Conservation (phyloP, 1,284 basidiomycete genomes). For the Fomitopsis palustris region DNA sequence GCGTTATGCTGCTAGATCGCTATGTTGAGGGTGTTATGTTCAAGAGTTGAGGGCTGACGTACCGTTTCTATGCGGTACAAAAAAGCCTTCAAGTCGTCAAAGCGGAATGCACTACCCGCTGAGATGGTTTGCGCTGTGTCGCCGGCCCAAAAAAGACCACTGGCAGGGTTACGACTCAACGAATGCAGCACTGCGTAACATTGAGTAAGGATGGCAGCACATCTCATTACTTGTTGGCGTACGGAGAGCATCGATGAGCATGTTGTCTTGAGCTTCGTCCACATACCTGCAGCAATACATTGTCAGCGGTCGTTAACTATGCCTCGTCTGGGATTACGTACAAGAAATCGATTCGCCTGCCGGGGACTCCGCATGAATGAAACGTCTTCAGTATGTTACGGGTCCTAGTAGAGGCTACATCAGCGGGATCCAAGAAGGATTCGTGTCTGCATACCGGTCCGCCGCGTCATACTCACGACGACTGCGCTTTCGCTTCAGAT, state of each 20-base stretch:
- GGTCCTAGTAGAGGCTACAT: slow-evolving; percentile 34
- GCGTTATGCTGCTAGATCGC: neutral
- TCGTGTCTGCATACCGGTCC: slow-evolving; percentile 46
- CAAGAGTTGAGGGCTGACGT: slow-evolving; percentile 1
- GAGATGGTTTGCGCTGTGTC: slow-evolving; percentile 79
- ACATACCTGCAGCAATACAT: slow-evolving; percentile 45
- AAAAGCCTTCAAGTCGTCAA: slow-evolving; percentile 69
- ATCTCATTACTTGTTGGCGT: slow-evolving; percentile 14
- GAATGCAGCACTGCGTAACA: slow-evolving; percentile 48
- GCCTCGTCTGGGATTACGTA: neutral
- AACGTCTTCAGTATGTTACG: slow-evolving; percentile 47
- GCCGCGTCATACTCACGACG: slow-evolving; percentile 53
- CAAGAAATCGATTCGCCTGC: slow-evolving; percentile 53
- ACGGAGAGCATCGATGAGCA: slow-evolving; percentile 64
- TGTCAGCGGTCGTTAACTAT: neutral
- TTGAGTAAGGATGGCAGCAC: neutral
- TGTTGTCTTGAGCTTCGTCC: slow-evolving; percentile 72
- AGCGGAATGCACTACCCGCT: slow-evolving; percentile 66
- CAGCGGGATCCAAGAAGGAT: neutral
- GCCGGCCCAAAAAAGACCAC: slow-evolving; percentile 73
- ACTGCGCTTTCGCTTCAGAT: slow-evolving; percentile 43
- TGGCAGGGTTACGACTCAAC: slow-evolving; percentile 55
- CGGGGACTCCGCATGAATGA: slow-evolving; percentile 30
- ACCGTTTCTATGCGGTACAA: slow-evolving; percentile 51
- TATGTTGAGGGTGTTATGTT: neutral